Evolutionary conservation across 83 land plant genomes (phyloP).

Genomic region (Picea abies): DNA sequence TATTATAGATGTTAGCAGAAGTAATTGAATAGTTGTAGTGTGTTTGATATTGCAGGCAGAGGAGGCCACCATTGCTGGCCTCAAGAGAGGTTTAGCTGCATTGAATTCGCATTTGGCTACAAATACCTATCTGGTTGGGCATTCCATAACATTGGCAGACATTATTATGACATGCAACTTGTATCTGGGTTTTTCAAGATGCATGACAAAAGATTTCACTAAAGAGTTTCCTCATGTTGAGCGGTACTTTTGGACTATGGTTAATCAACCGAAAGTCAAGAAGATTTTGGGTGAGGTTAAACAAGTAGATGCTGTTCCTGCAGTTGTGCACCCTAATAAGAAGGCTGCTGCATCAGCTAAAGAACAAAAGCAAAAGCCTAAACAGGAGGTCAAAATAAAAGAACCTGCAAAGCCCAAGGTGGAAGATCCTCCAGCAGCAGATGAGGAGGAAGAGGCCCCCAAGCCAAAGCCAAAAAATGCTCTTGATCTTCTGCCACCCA

Average conservation of each 20-base stretch:
- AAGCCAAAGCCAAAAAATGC: conserved; percentile 92
- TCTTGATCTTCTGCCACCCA: conserved; percentile 87
- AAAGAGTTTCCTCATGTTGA: conserved; percentile 86
- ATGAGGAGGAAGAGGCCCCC: conserved; percentile 80
- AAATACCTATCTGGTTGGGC: conserved; percentile 51
- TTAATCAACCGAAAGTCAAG: conserved; percentile 77
- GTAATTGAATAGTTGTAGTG: background rate
- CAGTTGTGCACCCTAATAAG: conserved; percentile 44
- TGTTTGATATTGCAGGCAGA: conserved; percentile 43
- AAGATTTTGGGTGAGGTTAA: conserved; percentile 73
- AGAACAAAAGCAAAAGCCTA: conserved; percentile 36
- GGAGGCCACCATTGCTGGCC: conserved; percentile 37
- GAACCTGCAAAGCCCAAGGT: conserved; percentile 55
- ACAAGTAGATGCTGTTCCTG: conserved; percentile 60
- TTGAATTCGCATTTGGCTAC: conserved; percentile 60
- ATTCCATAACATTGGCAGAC: conserved; percentile 4
- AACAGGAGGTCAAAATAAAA: conserved; percentile 47
- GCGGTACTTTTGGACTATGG: conserved; percentile 89
- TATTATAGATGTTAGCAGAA: background rate
- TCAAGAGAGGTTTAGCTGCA: conserved; percentile 63
- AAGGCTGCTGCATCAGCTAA: conserved; percentile 23
- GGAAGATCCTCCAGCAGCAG: conserved; percentile 53
- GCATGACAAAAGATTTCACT: conserved; percentile 70
- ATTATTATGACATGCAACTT: conserved; percentile 51
- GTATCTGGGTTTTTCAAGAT: conserved; percentile 27